Conservation (phyloP, 768 basidiomycete species). For the Dioszegia crocea region DNA sequence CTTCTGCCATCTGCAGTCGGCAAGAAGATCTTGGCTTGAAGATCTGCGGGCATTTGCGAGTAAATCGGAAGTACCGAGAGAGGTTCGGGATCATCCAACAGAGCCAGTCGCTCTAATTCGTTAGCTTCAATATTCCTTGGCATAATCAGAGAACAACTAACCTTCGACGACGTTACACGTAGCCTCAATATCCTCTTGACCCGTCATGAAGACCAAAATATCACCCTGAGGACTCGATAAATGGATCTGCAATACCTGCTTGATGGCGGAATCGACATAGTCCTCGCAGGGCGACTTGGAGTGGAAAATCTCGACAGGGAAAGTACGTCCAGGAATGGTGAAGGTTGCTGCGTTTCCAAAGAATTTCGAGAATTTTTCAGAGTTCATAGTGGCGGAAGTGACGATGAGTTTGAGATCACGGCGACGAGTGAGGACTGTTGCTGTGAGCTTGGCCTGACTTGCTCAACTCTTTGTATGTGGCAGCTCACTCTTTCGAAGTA, state of each 20-base stretch:
- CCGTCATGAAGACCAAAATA: conserved; percentile 87
- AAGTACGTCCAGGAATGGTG: conserved; percentile 90
- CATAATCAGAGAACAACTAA: conserved; percentile 47
- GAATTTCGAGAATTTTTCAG: conserved; percentile 72
- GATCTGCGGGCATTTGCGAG: conserved; percentile 98
- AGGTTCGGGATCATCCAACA: conserved; percentile 83
- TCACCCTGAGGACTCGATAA: conserved; percentile 88
- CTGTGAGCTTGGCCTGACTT: neutral
- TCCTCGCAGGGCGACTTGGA: conserved; percentile 98
- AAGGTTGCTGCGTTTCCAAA: conserved; percentile 93
- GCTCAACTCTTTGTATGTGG: neutral
- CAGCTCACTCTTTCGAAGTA: conserved; percentile 78
- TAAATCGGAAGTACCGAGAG: conserved; percentile 95
- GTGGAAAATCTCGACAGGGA: conserved; percentile 95
- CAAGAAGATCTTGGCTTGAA: conserved; percentile 97
- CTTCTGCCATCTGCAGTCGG: conserved; percentile 87
- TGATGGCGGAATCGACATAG: conserved; percentile 96
- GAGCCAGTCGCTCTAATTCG: conserved; percentile 74
- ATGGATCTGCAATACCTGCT: conserved; percentile 96
- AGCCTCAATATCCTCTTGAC: conserved; percentile 97
- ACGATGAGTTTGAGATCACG: conserved; percentile 94
- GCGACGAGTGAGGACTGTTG: conserved; percentile 75
- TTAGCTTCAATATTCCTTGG: neutral
- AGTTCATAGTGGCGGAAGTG: conserved; percentile 98
- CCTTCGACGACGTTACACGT: conserved; percentile 92